Evolutionary conservation across 768 basidiomycete species (phyloP), one percentile per base, ranked within the genome.

Genomic region (Sporobolomyces pararoseus): DNA sequence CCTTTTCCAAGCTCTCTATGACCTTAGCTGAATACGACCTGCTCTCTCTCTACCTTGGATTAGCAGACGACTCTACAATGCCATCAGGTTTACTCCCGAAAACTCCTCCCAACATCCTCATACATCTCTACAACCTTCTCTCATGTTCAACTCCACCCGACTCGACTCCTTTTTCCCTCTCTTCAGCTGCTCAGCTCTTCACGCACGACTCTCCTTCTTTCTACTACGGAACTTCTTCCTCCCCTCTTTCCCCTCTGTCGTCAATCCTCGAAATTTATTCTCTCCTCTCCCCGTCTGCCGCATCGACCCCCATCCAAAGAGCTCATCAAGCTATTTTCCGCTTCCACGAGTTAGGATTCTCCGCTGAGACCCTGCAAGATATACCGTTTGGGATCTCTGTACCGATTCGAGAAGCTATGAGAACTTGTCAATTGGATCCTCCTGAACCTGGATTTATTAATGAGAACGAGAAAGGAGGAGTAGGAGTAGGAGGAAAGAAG

Each of bases 331-430:
- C 68, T 52, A 60, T 71, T 49, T 32, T 44, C 7, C 17, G 17
- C 19, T 34, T 68, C 21, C 55, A 51, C 50, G 39, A 35, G 6
- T 62, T 42, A 61, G 74, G 74, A 1, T 61, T 77, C 29, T 70
- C 70, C 14, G 23, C 32, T 12, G 71, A 73, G 7, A 77, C 75
- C 70, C 59, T 82, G 3, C 53, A 71, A 1, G 65, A 75, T 34
- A 27, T 80, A 0, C 74, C 78, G 9, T 65, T 76, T 21, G 77
- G 76, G 12, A 57, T 80, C 17, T 76, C 78, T 1, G 13, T 82
- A n/a, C 94, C 95, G 2, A 80, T 98, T 7, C 82, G 88, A 62
- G 96, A 98, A 78, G 90, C 89, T 2, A 82, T 89, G n/a, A 81
- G 91, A 69, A 86, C 88, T 13, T 91, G 90, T 70, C 92, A 95